A percentile compares a stretch with the other conserved stretches of the same genome.
These are phyloP conservation scores for Quercus variabilis DNA, from an alignment of 306 rosid genomes.

Conservation along the genomic window DNA sequence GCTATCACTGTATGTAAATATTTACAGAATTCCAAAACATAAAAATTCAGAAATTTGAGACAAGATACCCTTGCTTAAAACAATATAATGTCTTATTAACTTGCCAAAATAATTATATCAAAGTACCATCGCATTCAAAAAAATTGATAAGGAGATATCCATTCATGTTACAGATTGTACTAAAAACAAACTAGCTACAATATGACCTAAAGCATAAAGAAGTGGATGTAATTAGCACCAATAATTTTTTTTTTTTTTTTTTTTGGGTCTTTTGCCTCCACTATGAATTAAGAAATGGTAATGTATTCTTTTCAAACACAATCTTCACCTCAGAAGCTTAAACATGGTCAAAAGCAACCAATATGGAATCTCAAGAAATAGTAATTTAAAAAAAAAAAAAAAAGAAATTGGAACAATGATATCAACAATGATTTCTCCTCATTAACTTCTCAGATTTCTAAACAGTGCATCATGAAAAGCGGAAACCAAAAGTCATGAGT, in stretches of 20 bases:
- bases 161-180: not conserved
- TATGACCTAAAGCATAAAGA: not conserved
- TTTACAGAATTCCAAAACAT: not conserved
- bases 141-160: not conserved
- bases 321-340: conserved; percentile 11
- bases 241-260: not conserved
- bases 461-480: conserved; percentile 7
- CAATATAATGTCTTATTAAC: not conserved
- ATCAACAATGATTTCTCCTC: conserved; percentile 1
- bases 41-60: not conserved
- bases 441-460: conserved; percentile 10
- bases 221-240: not conserved
- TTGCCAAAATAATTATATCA: not conserved
- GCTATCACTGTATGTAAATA: not conserved
- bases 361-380: conserved; percentile 10
- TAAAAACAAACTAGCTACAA: not conserved
- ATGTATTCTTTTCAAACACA: conserved; percentile 8
- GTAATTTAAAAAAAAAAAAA: not conserved
- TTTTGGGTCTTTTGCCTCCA: not conserved
- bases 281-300: not conserved
- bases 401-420: not conserved
- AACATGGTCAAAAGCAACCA: conserved; percentile 19
- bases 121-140: not conserved
- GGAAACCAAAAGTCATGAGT: conserved; percentile 16
- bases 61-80: not conserved